Conservation (phyloP, 208 protist genomes). For the Balamuthia mandrillaris region DNA sequence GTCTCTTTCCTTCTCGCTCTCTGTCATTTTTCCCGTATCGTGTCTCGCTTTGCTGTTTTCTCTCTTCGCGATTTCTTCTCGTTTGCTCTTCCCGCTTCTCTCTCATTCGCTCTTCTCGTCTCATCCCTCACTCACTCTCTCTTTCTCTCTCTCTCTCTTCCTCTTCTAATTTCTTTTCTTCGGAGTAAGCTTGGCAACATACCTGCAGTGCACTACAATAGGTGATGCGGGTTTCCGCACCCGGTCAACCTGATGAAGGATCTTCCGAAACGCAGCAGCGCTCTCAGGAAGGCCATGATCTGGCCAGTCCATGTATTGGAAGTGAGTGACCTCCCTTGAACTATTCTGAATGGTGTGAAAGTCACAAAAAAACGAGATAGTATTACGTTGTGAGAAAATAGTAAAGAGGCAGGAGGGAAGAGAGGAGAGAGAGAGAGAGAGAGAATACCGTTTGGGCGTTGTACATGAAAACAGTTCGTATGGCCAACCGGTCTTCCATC, state of each 20-base stretch:
- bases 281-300: slow-evolving; percentile 50
- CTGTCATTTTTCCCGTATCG: too few relatives aligned
- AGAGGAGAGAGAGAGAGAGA: not conserved
- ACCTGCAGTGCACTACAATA: slow-evolving; percentile 65
- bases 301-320: slow-evolving; percentile 61
- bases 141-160: too few relatives aligned
- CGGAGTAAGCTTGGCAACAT: too few relatives aligned
- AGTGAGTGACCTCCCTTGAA: slow-evolving; percentile 26
- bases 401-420: not conserved
- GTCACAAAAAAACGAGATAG: not conserved
- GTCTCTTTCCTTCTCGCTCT: too few relatives aligned
- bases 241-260: slow-evolving; percentile 28
- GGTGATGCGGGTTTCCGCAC: not conserved
- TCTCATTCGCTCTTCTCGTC: too few relatives aligned
- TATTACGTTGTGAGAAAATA: not conserved
- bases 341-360: not conserved
- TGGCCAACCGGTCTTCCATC: not conserved
- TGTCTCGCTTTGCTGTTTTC: too few relatives aligned
- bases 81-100: too few relatives aligned
- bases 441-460: not conserved
- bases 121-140: too few relatives aligned
- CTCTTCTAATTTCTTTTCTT: too few relatives aligned
- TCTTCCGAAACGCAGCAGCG: slow-evolving; percentile 34
- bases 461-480: not conserved
- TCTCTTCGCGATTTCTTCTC: too few relatives aligned